Conservation (phyloP, 768 basidiomycete species). For the Mycena haematopus region DNA sequence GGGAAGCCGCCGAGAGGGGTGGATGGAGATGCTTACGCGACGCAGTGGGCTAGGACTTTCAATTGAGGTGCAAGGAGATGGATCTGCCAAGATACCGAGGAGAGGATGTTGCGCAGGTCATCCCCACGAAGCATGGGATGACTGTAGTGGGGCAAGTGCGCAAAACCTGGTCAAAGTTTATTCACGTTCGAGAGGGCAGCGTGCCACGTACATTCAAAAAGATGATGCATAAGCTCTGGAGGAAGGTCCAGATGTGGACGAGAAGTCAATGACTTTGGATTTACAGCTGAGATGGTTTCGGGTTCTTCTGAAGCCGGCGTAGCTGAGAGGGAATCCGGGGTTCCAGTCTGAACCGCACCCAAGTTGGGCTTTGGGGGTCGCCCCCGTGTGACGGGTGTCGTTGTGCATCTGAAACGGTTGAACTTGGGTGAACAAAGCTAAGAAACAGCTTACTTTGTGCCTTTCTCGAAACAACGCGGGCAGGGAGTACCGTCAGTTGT, state of each 20-base stretch:
- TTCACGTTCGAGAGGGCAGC: neutral
- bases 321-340: neutral
- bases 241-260: neutral
- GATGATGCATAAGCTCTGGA: constrained; percentile 15
- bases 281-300: neutral
- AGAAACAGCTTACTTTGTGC: neutral
- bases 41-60: constrained; percentile 10
- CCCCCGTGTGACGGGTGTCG: constrained; percentile 12
- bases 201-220: constrained; percentile 4
- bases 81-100: constrained; percentile 10
- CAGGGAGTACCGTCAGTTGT: constrained; percentile 15
- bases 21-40: neutral
- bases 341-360: neutral
- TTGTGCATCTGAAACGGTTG: constrained; percentile 16
- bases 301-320: constrained; percentile 2
- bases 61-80: constrained; percentile 6
- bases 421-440: neutral
- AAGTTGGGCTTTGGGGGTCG: constrained; percentile 9
- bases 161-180: neutral
- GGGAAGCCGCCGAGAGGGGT: neutral
- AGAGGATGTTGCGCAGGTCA: neutral
- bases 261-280: neutral
- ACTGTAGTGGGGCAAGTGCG: neutral
- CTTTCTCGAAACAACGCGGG: constrained; percentile 18
- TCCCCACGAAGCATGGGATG: constrained; percentile 8